phyloP scores from a whole-genome alignment of 2,329 filamentous ascomycete genomes.

The Trichoderma oligosporum region DNA sequence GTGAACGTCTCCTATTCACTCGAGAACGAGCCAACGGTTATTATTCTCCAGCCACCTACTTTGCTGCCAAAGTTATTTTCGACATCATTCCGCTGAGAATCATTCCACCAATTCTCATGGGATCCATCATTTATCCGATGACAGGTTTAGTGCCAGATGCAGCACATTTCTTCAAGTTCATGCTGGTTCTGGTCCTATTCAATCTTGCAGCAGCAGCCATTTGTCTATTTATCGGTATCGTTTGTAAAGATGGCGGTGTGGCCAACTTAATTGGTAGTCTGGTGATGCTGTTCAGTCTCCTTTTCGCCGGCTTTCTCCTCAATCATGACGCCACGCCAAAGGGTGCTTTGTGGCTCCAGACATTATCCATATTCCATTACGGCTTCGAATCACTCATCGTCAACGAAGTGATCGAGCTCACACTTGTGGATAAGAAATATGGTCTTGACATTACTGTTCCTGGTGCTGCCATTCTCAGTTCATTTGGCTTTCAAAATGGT shows the following conservation, averaged over 20 bases:
- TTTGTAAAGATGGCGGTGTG: slow-evolving; percentile 86
- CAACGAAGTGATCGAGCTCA: slow-evolving; percentile 89
- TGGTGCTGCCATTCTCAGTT: slow-evolving; percentile 87
- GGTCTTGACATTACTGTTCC: slow-evolving; percentile 95
- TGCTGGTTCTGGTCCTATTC: slow-evolving; percentile 89
- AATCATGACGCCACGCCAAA: slow-evolving; percentile 91
- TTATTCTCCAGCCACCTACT: slow-evolving; percentile 91
- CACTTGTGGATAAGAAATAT: slow-evolving; percentile 89
- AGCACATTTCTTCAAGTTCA: slow-evolving; percentile 83
- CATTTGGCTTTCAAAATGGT: slow-evolving; percentile 87
- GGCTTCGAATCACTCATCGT: slow-evolving; percentile 95
- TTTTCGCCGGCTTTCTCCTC: slow-evolving; percentile 89
- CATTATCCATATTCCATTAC: slow-evolving; percentile 95
- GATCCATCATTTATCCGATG: slow-evolving; percentile 96
- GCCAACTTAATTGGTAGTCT: slow-evolving; percentile 91
- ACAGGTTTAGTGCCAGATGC: slow-evolving; percentile 82
- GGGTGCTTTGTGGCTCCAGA: slow-evolving; percentile 84
- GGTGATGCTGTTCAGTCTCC: slow-evolving; percentile 94
- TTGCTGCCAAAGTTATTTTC: slow-evolving; percentile 94
- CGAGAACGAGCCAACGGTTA: slow-evolving; percentile 95
- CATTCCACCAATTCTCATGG: slow-evolving; percentile 91
- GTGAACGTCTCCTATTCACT: slow-evolving; percentile 85
- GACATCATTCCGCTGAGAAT: slow-evolving; percentile 93
- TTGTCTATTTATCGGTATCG: slow-evolving; percentile 92
- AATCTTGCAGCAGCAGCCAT: slow-evolving; percentile 92